phyloP scores from a whole-genome alignment of 2,329 filamentous ascomycete genomes.

The Furcasterigmium sp. region DNA sequence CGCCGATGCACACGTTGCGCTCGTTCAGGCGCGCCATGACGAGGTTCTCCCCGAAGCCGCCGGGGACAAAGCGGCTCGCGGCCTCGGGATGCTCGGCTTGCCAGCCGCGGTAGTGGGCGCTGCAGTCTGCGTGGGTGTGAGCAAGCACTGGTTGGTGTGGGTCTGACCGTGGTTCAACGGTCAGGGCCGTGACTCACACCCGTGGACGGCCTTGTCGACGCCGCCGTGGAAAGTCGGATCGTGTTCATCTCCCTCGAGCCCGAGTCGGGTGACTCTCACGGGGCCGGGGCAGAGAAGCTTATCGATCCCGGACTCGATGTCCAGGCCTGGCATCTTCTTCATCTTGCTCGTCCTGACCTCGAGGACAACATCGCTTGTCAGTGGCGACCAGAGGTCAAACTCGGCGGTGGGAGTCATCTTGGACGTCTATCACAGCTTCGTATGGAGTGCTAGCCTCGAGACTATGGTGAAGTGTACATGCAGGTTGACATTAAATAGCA shows the following conservation, averaged over 20 bases:
- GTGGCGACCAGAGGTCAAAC: conserved; percentile 34
- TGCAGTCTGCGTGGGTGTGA: conserved; percentile 41
- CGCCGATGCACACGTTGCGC: conserved; percentile 60
- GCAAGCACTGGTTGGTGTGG: neutral
- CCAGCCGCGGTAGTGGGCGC: conserved; percentile 54
- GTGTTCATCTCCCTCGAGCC: conserved; percentile 56
- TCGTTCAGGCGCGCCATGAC: conserved; percentile 55
- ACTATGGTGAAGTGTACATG: too few relatives aligned
- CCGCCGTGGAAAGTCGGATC: conserved; percentile 58
- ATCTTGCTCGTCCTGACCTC: conserved; percentile 54
- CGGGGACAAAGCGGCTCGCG: conserved; percentile 45
- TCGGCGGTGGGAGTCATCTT: conserved; percentile 3
- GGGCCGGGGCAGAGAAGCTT: conserved; percentile 39
- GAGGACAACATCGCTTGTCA: conserved; percentile 43
- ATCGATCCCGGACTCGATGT: conserved; percentile 51
- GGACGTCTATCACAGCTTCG: too few relatives aligned
- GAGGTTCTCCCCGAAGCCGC: conserved; percentile 62
- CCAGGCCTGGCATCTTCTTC: conserved; percentile 45
- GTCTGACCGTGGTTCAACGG: neutral
- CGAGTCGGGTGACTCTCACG: conserved; percentile 39
- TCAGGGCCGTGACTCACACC: conserved; percentile 34
- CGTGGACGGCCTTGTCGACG: conserved; percentile 57
- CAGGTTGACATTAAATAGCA: too few relatives aligned
- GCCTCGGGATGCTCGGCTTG: conserved; percentile 43
- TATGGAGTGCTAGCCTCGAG: too few relatives aligned